Conservation (phyloP, 179 eudicot species). For the Pouteria campechiana region DNA sequence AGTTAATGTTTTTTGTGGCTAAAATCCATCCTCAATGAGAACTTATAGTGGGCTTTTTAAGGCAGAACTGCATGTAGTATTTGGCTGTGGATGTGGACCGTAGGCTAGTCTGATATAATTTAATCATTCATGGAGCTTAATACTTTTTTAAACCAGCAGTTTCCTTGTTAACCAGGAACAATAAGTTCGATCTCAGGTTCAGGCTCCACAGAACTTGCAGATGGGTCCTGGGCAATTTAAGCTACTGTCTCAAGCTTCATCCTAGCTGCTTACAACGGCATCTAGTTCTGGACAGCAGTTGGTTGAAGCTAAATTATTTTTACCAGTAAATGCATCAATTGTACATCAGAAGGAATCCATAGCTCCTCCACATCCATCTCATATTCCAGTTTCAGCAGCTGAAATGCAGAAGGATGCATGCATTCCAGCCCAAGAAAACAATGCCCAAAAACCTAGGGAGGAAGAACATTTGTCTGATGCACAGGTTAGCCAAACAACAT, state of each 20-base stretch:
- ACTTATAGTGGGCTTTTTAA: too few relatives aligned
- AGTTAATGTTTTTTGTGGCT: too few relatives aligned
- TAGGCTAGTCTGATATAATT: background rate
- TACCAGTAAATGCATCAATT: too few relatives aligned
- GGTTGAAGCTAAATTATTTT: constrained; percentile 28
- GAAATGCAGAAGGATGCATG: constrained; percentile 23
- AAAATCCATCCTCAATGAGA: too few relatives aligned
- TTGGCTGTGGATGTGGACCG: too few relatives aligned
- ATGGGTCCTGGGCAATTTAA: constrained; percentile 19
- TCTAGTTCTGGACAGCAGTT: constrained; percentile 25
- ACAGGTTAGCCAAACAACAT: constrained; percentile 38
- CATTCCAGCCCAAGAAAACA: constrained; percentile 20
- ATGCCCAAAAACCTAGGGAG: constrained; percentile 25
- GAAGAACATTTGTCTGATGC: constrained; percentile 35
- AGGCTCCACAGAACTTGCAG: constrained; percentile 26
- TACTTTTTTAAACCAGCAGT: background rate
- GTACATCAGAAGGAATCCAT: constrained; percentile 23
- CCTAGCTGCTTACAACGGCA: constrained; percentile 25
- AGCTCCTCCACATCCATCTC: constrained; percentile 13
- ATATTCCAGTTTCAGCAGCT: constrained; percentile 11
- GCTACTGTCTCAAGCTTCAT: constrained; percentile 29
- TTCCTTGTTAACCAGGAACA: background rate
- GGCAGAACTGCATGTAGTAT: too few relatives aligned
- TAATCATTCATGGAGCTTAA: too few relatives aligned
- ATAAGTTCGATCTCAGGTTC: constrained; percentile 1